These are phyloP conservation scores for Berberis vulgaris DNA, from an alignment of 164 flowering plant species.

Conservation along the genomic window DNA sequence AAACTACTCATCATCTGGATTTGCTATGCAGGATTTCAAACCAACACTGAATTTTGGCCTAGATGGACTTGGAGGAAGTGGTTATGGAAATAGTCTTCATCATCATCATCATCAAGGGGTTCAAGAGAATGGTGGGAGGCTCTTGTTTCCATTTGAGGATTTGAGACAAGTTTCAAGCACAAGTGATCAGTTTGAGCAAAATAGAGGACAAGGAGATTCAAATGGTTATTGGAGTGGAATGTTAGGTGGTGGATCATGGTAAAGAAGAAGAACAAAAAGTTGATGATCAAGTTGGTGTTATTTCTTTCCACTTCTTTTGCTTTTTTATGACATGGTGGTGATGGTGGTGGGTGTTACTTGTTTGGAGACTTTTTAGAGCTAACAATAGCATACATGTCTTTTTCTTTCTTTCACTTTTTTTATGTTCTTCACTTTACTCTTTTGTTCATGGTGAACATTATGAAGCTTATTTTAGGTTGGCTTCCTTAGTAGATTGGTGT, in stretches of 20 bases:
- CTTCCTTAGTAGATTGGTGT: constrained; percentile 22
- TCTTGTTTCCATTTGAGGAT: constrained; percentile 69
- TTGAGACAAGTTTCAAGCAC: constrained; percentile 43
- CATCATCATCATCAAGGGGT: constrained; percentile 22
- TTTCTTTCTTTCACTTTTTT: constrained; percentile 3
- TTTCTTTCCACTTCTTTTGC: neutral
- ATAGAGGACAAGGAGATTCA: constrained; percentile 48
- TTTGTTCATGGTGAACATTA: constrained; percentile 11
- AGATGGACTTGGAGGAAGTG: constrained; percentile 45
- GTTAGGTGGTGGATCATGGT: constrained; percentile 85
- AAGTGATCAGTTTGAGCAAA: constrained; percentile 21
- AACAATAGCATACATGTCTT: constrained; percentile 18
- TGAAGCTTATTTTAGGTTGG: constrained; percentile 32
- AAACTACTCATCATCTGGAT: constrained; percentile 41
- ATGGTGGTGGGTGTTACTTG: constrained; percentile 1
- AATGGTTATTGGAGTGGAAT: constrained; percentile 86
- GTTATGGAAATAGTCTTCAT: constrained; percentile 12
- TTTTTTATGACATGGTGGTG: constrained; percentile 8
- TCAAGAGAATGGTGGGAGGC: constrained; percentile 40
- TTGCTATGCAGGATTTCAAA: constrained; percentile 43
- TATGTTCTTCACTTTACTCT: constrained; percentile 10
- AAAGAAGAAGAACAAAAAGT: constrained; percentile 8
- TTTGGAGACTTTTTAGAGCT: constrained; percentile 22
- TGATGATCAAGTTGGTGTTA: constrained; percentile 4
- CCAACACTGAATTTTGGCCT: constrained; percentile 53